A percentile compares a stretch with the other conserved stretches of the same genome.
phyloP scores from a whole-genome alignment of 768 basidiomycete species.

The Tricholoma sp. region DNA sequence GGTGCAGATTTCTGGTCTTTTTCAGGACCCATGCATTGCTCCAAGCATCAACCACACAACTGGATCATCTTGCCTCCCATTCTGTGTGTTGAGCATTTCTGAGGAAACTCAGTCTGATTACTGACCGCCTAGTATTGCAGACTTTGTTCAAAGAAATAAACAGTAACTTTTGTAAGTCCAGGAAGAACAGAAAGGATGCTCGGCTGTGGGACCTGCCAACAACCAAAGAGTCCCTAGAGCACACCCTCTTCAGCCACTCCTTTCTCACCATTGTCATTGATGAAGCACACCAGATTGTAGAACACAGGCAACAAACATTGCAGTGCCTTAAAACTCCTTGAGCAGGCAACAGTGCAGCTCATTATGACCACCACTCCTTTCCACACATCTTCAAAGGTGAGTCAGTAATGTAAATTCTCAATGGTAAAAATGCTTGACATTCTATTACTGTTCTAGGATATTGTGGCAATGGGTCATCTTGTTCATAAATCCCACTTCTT shows the following conservation, averaged over 20 bases:
- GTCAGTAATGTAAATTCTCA: neutral
- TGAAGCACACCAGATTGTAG: conserved; percentile 19
- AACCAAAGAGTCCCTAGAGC: neutral
- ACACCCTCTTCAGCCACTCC: conserved; percentile 13
- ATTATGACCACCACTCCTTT: conserved; percentile 22
- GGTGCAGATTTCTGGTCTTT: conserved; percentile 17
- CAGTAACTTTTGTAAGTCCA: neutral
- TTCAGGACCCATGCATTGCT: conserved; percentile 14
- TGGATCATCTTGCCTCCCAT: too few relatives aligned
- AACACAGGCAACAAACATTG: conserved; percentile 14
- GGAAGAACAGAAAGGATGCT: neutral
- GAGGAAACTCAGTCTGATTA: neutral
- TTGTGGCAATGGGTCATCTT: conserved; percentile 22
- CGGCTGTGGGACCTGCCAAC: conserved; percentile 16
- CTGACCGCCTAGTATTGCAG: conserved; percentile 7
- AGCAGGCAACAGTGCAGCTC: conserved; percentile 7
- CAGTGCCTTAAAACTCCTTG: conserved; percentile 8
- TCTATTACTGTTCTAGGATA: conserved; percentile 16
- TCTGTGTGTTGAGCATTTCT: conserved; percentile 17
- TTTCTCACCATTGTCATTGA: conserved; percentile 17
- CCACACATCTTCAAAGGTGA: conserved; percentile 20
- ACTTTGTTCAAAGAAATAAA: conserved; percentile 10
- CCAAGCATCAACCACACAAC: too few relatives aligned
- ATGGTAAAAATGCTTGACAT: neutral
- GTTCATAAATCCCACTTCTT: conserved; percentile 22